Evolutionary conservation across 2,329 filamentous ascomycete genomes (phyloP).

Genomic region (Colletotrichum musicola): DNA sequence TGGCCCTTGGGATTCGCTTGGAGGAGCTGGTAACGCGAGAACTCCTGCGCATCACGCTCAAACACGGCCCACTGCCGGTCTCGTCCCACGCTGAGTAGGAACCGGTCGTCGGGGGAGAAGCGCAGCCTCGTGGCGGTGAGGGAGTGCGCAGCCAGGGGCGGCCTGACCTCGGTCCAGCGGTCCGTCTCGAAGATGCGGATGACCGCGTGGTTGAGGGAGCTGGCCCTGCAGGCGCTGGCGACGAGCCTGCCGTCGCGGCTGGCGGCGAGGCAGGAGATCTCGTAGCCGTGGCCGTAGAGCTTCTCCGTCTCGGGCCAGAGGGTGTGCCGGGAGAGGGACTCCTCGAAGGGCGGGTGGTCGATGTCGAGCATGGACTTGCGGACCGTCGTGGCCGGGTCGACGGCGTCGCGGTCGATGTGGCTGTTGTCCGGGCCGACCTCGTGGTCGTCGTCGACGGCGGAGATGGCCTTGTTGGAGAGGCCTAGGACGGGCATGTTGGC

Average conservation of each 20-base stretch:
- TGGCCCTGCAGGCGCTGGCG: conserved; percentile 93
- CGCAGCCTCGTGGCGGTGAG: conserved; percentile 86
- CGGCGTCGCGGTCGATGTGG: conserved; percentile 64
- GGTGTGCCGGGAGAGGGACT: conserved; percentile 88
- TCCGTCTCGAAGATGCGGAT: conserved; percentile 90
- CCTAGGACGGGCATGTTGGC: conserved; percentile 96
- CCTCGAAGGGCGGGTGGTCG: conserved; percentile 85
- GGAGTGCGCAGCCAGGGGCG: conserved; percentile 85
- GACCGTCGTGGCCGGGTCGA: conserved; percentile 67
- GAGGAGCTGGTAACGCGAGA: conserved; percentile 66
- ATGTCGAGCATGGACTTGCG: conserved; percentile 74
- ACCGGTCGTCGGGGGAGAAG: conserved; percentile 81
- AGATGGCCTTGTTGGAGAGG: conserved; percentile 93
- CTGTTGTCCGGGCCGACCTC: conserved; percentile 56
- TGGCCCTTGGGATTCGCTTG: conserved; percentile 86
- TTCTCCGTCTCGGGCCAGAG: conserved; percentile 98
- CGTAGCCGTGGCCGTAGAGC: conserved; percentile 97
- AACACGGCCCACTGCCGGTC: conserved; percentile 95
- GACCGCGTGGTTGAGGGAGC: conserved; percentile 92
- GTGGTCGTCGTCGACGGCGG: conserved; percentile 64
- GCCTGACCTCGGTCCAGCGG: conserved; percentile 88
- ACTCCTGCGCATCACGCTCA: conserved; percentile 57
- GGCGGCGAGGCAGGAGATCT: conserved; percentile 88
- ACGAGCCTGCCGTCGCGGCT: conserved; percentile 81
- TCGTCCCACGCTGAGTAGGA: conserved; percentile 87